Base-by-base conservation (phyloP, 495 filamentous ascomycete genomes). In the Jackrogersella minutella region DNA sequence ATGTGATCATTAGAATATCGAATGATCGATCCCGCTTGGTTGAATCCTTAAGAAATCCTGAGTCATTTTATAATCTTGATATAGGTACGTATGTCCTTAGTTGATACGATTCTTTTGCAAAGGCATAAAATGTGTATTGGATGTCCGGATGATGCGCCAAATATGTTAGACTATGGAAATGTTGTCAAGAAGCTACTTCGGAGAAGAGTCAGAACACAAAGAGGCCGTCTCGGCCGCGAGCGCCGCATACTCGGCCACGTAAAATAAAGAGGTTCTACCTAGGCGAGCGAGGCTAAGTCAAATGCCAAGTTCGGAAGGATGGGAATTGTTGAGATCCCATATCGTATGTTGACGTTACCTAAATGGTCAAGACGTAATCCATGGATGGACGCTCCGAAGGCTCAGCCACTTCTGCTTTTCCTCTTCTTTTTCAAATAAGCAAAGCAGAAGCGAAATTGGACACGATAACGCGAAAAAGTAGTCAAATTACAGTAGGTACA, bases 381-480 rank as follows among this genome's bases (percentile, higher is more conserved):
- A n/a, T 47, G 22, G 5, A 6, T 10, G 5, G 10, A n/a, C 17
- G 31, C 5, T 26, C 41, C 41, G 41, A 46, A 21, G 26, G 17
- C 44, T 49, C 24, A 31, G 44, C 44, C 44, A 49, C 44, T 10
- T n/a, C 21, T 31, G 41, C 41, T 26, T 46, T 46, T 46, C 26
- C 11, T 2, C 2, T 13, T 2, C 3, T 34, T 34, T 10, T 34
- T 34, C 21, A 11, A 26, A 11, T 21, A 26, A 46, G 22, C 21
- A 46, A n/a, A n/a, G n/a, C n/a, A n/a, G n/a, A n/a, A 10, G 17
- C 17, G 17, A 39, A 10, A 17, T 14, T 41, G n/a, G n/a, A n/a
- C n/a, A n/a, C 21, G 21, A 41, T 9, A 19, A 41, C 5, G 39
- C 39, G 16, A 21, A 41, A 41, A 41, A 19, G 8, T 30, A n/a